Evolutionary conservation across 495 filamentous ascomycete species (phyloP).

Genomic region (Hypoxylon lienhwacheense): DNA sequence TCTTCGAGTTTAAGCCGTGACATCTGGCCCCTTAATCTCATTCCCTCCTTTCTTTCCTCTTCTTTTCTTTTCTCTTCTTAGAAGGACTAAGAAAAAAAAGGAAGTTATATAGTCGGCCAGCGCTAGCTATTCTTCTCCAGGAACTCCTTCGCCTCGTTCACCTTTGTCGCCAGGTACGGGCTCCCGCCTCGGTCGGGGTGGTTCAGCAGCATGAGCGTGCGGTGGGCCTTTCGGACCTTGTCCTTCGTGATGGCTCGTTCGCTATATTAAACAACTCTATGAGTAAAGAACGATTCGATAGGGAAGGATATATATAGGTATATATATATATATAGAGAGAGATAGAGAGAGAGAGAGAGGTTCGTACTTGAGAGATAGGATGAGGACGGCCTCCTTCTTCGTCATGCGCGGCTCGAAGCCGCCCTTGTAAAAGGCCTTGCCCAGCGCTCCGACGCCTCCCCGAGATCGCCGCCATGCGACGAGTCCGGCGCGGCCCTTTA

Average conservation of each 20-base stretch:
- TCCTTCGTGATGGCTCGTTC: constrained; percentile 86
- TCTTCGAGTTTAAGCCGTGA: too few relatives aligned
- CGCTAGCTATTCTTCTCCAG: constrained; percentile 68
- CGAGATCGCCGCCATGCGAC: constrained; percentile 83
- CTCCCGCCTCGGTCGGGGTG: constrained; percentile 97
- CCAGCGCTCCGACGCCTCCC: constrained; percentile 74
- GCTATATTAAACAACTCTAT: constrained; percentile 54
- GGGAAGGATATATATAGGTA: too few relatives aligned
- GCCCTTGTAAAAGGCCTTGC: constrained; percentile 93
- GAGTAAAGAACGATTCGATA: too few relatives aligned
- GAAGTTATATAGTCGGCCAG: background rate
- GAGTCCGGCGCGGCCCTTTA: constrained; percentile 84
- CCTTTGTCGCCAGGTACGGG: constrained; percentile 93
- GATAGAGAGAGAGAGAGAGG: background rate
- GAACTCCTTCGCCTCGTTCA: constrained; percentile 97
- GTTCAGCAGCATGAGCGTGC: constrained; percentile 95
- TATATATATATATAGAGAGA: too few relatives aligned
- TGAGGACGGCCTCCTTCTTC: constrained; percentile 84
- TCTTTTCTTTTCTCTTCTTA: too few relatives aligned
- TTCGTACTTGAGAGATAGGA: constrained; percentile 83
- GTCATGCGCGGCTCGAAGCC: constrained; percentile 96
- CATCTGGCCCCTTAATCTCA: too few relatives aligned
- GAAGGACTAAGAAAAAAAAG: too few relatives aligned
- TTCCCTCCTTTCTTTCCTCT: too few relatives aligned
- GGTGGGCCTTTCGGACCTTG: constrained; percentile 92